Conservation (phyloP, 257 asterid genomes). For the Primulina tabacum region DNA sequence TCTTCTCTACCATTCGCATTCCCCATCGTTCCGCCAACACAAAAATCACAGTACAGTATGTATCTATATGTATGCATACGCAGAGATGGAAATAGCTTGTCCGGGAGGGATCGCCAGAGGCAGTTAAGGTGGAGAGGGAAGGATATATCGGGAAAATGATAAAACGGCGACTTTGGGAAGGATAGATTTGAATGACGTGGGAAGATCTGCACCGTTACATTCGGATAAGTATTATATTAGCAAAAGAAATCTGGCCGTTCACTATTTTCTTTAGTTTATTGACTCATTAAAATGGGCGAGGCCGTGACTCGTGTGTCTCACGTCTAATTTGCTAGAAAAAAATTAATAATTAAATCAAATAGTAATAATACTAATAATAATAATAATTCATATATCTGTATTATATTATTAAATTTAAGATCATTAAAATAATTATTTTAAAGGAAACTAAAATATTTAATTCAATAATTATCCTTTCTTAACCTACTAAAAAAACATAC, state of each 20-base stretch:
- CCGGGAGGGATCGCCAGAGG: slow-evolving; percentile 26
- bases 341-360: no score
- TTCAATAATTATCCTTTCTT: no score
- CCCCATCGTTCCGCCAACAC: slow-evolving; percentile 47
- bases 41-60: slow-evolving; percentile 11
- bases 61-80: background rate
- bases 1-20: slow-evolving; percentile 66
- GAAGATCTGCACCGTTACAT: slow-evolving; percentile 32
- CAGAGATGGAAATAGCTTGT: slow-evolving; percentile 23
- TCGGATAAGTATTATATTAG: slow-evolving; percentile 49
- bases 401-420: no score
- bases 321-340: slow-evolving; percentile 7
- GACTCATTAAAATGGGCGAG: slow-evolving; percentile 13
- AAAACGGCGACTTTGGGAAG: slow-evolving; percentile 19
- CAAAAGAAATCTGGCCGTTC: slow-evolving; percentile 25
- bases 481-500: no score
- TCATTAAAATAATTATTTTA: no score
- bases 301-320: slow-evolving; percentile 12
- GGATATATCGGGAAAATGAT: slow-evolving; percentile 21
- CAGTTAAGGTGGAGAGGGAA: slow-evolving; percentile 19
- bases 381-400: no score
- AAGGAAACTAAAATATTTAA: no score
- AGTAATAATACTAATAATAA: no score
- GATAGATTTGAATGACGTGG: slow-evolving; percentile 49
- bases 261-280: slow-evolving; percentile 10